Base-by-base conservation (phyloP, 2,329 filamentous ascomycete genomes). In the Cercospora brassicicola region DNA sequence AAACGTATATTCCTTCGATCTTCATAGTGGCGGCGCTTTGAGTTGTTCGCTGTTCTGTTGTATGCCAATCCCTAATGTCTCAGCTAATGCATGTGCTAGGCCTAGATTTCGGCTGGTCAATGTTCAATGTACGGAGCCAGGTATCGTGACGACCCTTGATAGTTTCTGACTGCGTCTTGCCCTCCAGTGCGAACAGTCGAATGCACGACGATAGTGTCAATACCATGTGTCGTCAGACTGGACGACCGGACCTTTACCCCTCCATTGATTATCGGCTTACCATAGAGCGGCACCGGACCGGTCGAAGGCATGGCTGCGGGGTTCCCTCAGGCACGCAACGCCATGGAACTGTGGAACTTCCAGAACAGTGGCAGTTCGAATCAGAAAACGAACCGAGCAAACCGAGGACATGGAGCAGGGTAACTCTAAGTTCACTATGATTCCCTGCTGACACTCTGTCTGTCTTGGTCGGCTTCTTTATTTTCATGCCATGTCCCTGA, bases 1-100 rank as follows among this genome's bases (percentile, higher is more conserved):
- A 84, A 5, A 80, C 77, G 66, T 82, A 82, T 13, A 84, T 79
- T 78, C 82, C 72, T 55, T 70, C 68, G 31, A 77, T 71, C 39
- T 75, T 74, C 74, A 77, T 76, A 15, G 6, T 71, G 66, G 45
- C 55, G 28, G 55, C 20, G 28, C 31, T 36, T 59, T 30, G 15
- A 18, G 15, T 31, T 31, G 28, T 36, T 55, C 48, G 20, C 6
- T 15, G 23, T 8, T 6, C 48, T 55, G 23, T 28, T 55, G 23
- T 15, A 15, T 55, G 20, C 48, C 13, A 55, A 7, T 55, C 23
- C 48, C 26, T 28, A 15, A 28, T 26, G 48, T 30, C 48, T 55
- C 48, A 15, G 15, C 48, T 28, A 28, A 11, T 55, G 48, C 48
- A 15, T 28, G 23, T 28, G 48, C 48, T 55, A 26, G 23, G 28